A percentile compares a stretch with the other conserved stretches of the same genome.
phyloP scores from a whole-genome alignment of 768 basidiomycete genomes.

The Lactifluus subvellereus region DNA sequence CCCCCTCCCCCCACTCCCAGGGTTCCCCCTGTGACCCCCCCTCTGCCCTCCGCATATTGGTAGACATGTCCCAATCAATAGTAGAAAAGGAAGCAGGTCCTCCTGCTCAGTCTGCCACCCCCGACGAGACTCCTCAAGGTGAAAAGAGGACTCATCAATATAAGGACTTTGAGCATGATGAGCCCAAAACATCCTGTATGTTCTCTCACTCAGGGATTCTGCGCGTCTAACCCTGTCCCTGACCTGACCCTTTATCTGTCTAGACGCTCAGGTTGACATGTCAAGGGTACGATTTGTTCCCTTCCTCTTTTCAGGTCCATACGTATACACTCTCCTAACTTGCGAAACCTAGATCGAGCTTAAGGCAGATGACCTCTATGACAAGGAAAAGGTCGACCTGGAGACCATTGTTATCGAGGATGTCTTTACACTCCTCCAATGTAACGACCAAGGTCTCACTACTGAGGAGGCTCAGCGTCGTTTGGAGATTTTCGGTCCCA shows the following conservation, averaged over 20 bases:
- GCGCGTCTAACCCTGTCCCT: constrained; percentile 13
- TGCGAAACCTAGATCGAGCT: constrained; percentile 57
- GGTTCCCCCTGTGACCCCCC: constrained; percentile 11
- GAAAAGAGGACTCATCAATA: constrained; percentile 72
- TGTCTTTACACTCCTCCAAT: constrained; percentile 94
- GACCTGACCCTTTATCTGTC: constrained; percentile 9
- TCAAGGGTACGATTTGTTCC: constrained; percentile 42
- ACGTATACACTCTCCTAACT: not conserved
- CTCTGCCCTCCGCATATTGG: not conserved
- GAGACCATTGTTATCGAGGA: constrained; percentile 96
- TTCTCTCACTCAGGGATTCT: constrained; percentile 19
- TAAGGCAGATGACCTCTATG: constrained; percentile 90
- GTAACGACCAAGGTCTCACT: constrained; percentile 72
- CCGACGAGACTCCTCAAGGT: constrained; percentile 25
- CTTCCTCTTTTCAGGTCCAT: not conserved
- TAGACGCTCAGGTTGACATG: constrained; percentile 89
- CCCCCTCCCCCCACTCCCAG: constrained; percentile 3
- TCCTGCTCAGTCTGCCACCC: constrained; percentile 39
- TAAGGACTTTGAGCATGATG: constrained; percentile 78
- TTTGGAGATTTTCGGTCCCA: constrained; percentile 90
- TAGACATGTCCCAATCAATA: constrained; percentile 37
- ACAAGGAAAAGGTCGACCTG: constrained; percentile 98
- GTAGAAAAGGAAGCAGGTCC: constrained; percentile 66
- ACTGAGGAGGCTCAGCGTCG: constrained; percentile 74
- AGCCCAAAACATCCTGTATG: constrained; percentile 62